phyloP scores from a whole-genome alignment of 768 basidiomycete species.

The Megacollybia marginata region DNA sequence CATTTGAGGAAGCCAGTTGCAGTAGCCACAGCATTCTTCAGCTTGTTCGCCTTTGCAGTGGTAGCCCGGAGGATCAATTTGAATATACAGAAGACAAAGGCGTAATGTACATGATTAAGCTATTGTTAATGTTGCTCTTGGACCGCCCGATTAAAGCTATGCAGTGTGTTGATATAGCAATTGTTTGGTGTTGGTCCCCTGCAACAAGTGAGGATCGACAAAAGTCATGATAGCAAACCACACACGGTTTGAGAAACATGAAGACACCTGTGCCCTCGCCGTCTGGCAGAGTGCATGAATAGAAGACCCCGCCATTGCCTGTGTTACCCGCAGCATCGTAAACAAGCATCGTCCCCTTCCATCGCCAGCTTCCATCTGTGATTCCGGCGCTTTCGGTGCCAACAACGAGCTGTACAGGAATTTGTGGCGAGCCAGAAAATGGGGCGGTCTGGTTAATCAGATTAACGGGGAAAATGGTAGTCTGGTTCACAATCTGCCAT shows the following conservation, averaged over 20 bases:
- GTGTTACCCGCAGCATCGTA: conserved; percentile 38
- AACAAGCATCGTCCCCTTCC: conserved; percentile 45
- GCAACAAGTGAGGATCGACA: neutral
- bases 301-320: conserved; percentile 40
- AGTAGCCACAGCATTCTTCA: conserved; percentile 64
- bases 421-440: conserved; percentile 18
- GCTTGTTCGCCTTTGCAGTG: conserved; percentile 49
- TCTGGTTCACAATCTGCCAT: conserved; percentile 48
- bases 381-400: conserved; percentile 31
- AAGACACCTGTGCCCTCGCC: conserved; percentile 37
- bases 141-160: conserved; percentile 26
- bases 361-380: conserved; percentile 42
- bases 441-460: conserved; percentile 39
- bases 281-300: conserved; percentile 27
- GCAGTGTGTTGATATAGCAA: conserved; percentile 36
- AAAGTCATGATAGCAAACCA: conserved; percentile 14
- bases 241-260: conserved; percentile 40
- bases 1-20: conserved; percentile 82
- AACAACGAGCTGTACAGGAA: conserved; percentile 42
- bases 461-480: conserved; percentile 47
- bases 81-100: conserved; percentile 38
- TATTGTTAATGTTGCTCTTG: neutral
- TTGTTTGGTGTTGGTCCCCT: conserved; percentile 29
- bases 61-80: conserved; percentile 39
- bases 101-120: conserved; percentile 14